Percentiles rank a stretch among this genome's conserved stretches.
phyloP scores from a whole-genome alignment of 805 yeast species.

The Schwanniomyces vanrijiae region DNA sequence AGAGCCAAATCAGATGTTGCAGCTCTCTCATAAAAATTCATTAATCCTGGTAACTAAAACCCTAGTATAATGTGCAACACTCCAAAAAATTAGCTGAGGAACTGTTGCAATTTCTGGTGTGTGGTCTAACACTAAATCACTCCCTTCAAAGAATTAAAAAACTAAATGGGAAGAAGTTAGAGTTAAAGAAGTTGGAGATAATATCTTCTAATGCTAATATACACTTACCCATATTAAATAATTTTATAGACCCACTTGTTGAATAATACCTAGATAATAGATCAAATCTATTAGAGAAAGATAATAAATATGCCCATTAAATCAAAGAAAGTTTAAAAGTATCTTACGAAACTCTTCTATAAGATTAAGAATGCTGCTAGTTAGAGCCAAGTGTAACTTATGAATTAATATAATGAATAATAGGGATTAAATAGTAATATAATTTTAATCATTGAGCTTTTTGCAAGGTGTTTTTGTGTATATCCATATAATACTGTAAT shows the following conservation, averaged over 20 bases:
- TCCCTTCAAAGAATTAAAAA: constrained; percentile 45
- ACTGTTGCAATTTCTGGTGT: constrained; percentile 62
- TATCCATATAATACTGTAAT: too few species aligned
- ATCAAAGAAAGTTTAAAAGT: constrained; percentile 16
- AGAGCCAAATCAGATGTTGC: constrained; percentile 18
- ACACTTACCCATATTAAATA: constrained; percentile 20
- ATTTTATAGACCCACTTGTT: constrained; percentile 25
- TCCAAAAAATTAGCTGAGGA: constrained; percentile 12
- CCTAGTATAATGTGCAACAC: constrained; percentile 34
- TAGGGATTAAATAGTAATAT: too few species aligned
- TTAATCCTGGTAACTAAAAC: constrained; percentile 29
- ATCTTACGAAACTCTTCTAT: constrained; percentile 23
- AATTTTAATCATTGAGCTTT: too few species aligned
- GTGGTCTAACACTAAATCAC: constrained; percentile 39
- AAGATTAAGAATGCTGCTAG: constrained; percentile 15
- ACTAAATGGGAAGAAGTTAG: constrained; percentile 29
- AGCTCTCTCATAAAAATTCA: constrained; percentile 29
- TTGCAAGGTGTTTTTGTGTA: too few species aligned
- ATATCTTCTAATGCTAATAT: constrained; percentile 32
- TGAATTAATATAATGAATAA: too few species aligned
- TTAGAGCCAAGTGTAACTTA: neutral
- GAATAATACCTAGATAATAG: constrained; percentile 27
- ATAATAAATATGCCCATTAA: constrained; percentile 23
- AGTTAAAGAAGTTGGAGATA: constrained; percentile 18
- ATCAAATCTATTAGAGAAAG: constrained; percentile 27